Percentiles rank a stretch among this genome's conserved stretches.
Evolutionary conservation across 139 green algal species (phyloP).

Genomic region (Desmodesmus armatus): DNA sequence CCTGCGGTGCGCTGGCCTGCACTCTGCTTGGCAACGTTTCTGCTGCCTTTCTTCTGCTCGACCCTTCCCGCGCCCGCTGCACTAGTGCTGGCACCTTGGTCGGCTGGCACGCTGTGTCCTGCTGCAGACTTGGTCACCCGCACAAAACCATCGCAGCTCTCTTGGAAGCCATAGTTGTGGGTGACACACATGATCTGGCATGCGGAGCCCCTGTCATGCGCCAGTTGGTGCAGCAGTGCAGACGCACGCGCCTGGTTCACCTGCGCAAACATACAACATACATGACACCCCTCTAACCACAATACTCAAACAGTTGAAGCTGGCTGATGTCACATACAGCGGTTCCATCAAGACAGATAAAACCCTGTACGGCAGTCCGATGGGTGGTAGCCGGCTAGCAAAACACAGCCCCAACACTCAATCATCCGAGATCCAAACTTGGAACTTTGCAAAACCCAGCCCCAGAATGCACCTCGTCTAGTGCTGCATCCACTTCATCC

Average conservation of each 20-base stretch:
- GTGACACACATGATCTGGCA: conserved; percentile 62
- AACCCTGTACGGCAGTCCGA: too few relatives aligned
- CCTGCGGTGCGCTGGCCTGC: neutral
- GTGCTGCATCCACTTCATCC: conserved; percentile 72
- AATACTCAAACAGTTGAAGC: too few relatives aligned
- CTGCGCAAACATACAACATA: too few relatives aligned
- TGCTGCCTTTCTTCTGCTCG: neutral
- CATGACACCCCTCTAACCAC: too few relatives aligned
- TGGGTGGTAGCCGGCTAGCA: too few relatives aligned
- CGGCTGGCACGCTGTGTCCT: conserved; percentile 1
- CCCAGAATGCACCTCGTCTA: too few relatives aligned
- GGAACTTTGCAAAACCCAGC: too few relatives aligned
- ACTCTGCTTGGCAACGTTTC: neutral
- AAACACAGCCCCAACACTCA: too few relatives aligned
- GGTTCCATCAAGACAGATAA: too few relatives aligned
- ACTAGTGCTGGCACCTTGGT: neutral
- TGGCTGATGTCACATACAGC: too few relatives aligned
- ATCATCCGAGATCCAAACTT: too few relatives aligned
- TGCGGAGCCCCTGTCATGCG: neutral
- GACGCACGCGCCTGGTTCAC: conserved; percentile 55
- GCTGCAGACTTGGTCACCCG: conserved; percentile 22
- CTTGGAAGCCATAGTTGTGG: conserved; percentile 60
- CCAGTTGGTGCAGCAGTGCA: conserved; percentile 17
- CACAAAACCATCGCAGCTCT: conserved; percentile 48
- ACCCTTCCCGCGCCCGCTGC: neutral